Evolutionary conservation across 2,329 filamentous ascomycete species (phyloP).

Genomic region (Dactylellina haptotyla): DNA sequence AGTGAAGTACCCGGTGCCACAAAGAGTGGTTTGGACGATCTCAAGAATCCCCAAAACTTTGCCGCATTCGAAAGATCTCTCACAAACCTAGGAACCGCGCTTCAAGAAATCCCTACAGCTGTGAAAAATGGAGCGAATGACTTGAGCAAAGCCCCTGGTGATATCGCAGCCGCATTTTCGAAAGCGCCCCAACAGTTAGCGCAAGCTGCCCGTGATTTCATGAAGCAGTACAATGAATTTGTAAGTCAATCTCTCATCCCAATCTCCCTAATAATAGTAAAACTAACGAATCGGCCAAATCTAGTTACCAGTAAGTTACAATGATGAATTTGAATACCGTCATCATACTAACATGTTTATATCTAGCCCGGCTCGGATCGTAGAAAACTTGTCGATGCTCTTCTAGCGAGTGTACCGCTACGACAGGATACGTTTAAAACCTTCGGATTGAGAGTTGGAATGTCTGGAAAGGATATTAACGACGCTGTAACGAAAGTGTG

Average conservation of each 20-base stretch:
- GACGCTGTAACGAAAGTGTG: no score
- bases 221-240: slow-evolving; percentile 3
- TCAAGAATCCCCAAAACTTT: slow-evolving; percentile 10
- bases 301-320: slow-evolving; percentile 17
- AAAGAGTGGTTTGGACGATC: slow-evolving; percentile 11
- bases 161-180: background rate
- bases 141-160: background rate
- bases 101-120: slow-evolving; percentile 7
- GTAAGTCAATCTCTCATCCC: slow-evolving; percentile 14
- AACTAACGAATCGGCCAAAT: slow-evolving; percentile 10
- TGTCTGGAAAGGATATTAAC: no score
- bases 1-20: background rate
- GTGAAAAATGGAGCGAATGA: slow-evolving; percentile 11
- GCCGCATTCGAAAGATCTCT: slow-evolving; percentile 21
- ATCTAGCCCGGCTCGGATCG: slow-evolving; percentile 9
- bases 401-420: slow-evolving; percentile 17
- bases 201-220: background rate
- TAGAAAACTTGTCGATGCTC: slow-evolving; percentile 18
- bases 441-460: no score
- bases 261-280: background rate
- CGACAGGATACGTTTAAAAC: no score
- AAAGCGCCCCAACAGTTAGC: slow-evolving; percentile 21
- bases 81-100: background rate
- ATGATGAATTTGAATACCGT: background rate
- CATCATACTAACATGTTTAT: background rate